A percentile compares a stretch with the other conserved stretches of the same genome.
These are phyloP conservation scores for Cyberlindnera lachancei DNA, from an alignment of 805 yeast genomes.

Conservation along the genomic window DNA sequence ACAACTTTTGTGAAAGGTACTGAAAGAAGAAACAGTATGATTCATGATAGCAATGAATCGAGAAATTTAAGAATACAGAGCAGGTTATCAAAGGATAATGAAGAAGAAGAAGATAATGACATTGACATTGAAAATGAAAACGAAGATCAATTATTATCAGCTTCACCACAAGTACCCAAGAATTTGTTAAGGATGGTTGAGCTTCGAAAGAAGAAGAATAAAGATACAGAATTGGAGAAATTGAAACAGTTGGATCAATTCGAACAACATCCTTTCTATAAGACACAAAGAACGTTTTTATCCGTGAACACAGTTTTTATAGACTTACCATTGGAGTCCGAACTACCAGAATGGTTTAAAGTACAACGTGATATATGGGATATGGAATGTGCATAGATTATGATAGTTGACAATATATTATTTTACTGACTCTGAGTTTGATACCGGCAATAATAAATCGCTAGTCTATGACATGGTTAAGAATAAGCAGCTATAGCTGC, in stretches of 20 bases:
- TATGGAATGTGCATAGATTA: conserved; percentile 20
- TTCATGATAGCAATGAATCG: background rate
- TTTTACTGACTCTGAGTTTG: no score
- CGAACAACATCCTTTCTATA: conserved; percentile 12
- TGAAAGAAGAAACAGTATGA: conserved; percentile 1
- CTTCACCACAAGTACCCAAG: conserved; percentile 65
- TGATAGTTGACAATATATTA: background rate
- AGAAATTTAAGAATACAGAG: background rate
- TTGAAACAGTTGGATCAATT: conserved; percentile 1
- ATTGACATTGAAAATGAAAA: conserved; percentile 10
- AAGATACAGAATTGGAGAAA: conserved; percentile 9
- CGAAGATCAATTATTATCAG: conserved; percentile 33
- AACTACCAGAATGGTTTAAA: conserved; percentile 72
- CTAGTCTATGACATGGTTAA: no score
- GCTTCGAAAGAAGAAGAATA: conserved; percentile 28
- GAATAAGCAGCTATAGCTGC: no score
- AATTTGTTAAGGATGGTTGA: conserved; percentile 50
- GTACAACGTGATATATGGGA: conserved; percentile 65
- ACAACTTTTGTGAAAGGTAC: conserved; percentile 20
- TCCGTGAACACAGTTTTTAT: conserved; percentile 12
- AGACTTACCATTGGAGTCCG: conserved; percentile 46
- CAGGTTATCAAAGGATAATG: conserved; percentile 10
- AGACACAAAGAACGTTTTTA: conserved; percentile 5
- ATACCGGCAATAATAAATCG: no score
- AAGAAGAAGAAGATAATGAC: conserved; percentile 11